phyloP scores from a whole-genome alignment of 2,329 filamentous ascomycete genomes.

The Trichophyton simii region DNA sequence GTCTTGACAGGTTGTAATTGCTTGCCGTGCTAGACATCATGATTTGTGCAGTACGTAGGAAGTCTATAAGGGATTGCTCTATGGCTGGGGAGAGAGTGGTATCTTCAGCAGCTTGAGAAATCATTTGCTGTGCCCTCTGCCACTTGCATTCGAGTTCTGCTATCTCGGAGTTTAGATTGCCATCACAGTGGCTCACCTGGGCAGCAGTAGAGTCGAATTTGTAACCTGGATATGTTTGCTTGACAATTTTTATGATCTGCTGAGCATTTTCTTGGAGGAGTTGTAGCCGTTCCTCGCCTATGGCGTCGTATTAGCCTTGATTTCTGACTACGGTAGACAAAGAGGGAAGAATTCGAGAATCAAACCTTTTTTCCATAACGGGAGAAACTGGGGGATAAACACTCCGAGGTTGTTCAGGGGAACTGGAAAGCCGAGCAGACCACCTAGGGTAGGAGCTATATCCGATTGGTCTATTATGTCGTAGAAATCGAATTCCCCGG shows the following conservation, averaged over 20 bases:
- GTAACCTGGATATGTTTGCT: conserved; percentile 52
- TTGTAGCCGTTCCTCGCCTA: conserved; percentile 45
- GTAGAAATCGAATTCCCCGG: conserved; percentile 72
- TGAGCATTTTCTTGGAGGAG: conserved; percentile 65
- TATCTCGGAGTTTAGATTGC: conserved; percentile 24
- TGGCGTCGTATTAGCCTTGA: background rate
- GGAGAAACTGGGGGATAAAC: conserved; percentile 66
- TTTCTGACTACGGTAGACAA: background rate
- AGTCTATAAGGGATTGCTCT: conserved; percentile 33
- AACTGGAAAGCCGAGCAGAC: conserved; percentile 73
- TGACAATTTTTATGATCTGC: conserved; percentile 67
- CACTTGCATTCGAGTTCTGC: conserved; percentile 58
- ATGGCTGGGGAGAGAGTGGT: conserved; percentile 13
- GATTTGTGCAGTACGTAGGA: conserved; percentile 60
- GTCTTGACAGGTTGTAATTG: conserved; percentile 63
- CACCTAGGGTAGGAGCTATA: conserved; percentile 77
- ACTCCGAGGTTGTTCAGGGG: conserved; percentile 83
- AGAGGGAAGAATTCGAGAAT: background rate
- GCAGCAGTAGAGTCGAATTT: conserved; percentile 16
- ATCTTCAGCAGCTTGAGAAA: conserved; percentile 9
- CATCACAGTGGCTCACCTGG: conserved; percentile 16
- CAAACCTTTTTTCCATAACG: conserved; percentile 59
- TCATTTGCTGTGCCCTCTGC: conserved; percentile 31
- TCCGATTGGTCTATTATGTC: conserved; percentile 83
- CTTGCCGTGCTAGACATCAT: conserved; percentile 82